Percentiles rank a stretch among this genome's conserved stretches.
phyloP scores from a whole-genome alignment of 768 basidiomycete species.

The Cystofilobasidium capitatum region DNA sequence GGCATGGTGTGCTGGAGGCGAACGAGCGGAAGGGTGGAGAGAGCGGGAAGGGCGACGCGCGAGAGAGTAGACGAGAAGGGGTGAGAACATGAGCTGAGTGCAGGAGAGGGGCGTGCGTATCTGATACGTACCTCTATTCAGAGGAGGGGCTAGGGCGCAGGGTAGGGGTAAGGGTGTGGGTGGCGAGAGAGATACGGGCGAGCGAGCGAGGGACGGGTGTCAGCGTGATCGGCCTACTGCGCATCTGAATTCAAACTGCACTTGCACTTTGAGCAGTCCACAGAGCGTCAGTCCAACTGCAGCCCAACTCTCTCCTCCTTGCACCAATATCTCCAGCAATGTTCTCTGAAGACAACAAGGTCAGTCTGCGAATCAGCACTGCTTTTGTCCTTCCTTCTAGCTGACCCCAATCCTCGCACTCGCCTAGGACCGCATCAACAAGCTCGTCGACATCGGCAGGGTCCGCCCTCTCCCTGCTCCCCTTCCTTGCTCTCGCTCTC shows the following conservation, averaged over 20 bases:
- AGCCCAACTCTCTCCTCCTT: too few relatives aligned
- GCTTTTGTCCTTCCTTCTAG: too few relatives aligned
- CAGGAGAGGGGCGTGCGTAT: neutral
- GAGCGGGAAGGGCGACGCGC: too few relatives aligned
- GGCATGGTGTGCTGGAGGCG: slow-evolving; percentile 6
- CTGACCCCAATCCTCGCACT: neutral
- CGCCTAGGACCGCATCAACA: slow-evolving; percentile 26
- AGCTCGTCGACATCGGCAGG: slow-evolving; percentile 23
- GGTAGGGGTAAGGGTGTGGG: neutral
- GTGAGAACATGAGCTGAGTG: neutral
- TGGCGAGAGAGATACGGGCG: neutral
- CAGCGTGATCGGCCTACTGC: too few relatives aligned
- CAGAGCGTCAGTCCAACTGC: too few relatives aligned
- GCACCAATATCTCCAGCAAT: too few relatives aligned
- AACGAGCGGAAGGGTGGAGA: too few relatives aligned
- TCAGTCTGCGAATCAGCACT: neutral
- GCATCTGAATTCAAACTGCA: too few relatives aligned
- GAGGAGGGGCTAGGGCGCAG: neutral
- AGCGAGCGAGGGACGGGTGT: too few relatives aligned
- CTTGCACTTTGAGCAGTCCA: too few relatives aligned
- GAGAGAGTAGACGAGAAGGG: neutral
- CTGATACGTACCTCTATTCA: neutral
- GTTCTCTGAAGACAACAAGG: slow-evolving; percentile 26
- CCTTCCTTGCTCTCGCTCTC: neutral
- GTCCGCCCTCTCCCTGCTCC: neutral